These are phyloP conservation scores for Coniochaeta ligniaria DNA, from an alignment of 2,329 filamentous ascomycete species.

Conservation along the genomic window DNA sequence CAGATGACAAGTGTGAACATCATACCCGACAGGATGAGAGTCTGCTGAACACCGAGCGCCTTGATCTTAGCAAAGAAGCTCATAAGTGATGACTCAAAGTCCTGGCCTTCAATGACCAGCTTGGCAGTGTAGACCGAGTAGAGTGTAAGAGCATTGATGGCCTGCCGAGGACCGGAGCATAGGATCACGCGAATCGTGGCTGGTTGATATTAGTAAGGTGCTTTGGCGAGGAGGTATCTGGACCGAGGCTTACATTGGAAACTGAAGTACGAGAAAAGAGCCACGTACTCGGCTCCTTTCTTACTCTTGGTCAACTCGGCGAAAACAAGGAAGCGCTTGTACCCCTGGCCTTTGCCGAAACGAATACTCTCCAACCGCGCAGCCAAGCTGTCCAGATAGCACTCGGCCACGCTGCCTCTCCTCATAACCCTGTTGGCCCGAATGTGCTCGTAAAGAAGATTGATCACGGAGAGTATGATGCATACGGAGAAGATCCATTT, in stretches of 20 bases:
- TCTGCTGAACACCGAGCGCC: conserved; percentile 68
- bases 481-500: conserved; percentile 95
- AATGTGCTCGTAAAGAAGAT: conserved; percentile 73
- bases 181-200: conserved; percentile 84
- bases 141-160: conserved; percentile 82
- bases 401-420: conserved; percentile 80
- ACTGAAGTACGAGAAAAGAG: conserved; percentile 83
- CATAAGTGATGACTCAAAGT: conserved; percentile 55
- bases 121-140: conserved; percentile 75
- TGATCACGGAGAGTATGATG: conserved; percentile 83
- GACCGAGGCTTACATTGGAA: conserved; percentile 46
- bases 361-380: conserved; percentile 78
- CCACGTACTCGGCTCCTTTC: conserved; percentile 84
- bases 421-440: conserved; percentile 75
- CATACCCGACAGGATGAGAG: conserved; percentile 82
- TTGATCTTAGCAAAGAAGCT: conserved; percentile 82
- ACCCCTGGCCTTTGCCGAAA: conserved; percentile 68
- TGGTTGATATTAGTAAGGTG: conserved; percentile 23
- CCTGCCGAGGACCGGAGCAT: conserved; percentile 87
- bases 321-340: conserved; percentile 87
- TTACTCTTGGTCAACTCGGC: conserved; percentile 84
- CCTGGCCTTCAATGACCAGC: conserved; percentile 51
- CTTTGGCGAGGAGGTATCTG: not conserved
- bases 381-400: conserved; percentile 83
- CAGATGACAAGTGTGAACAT: conserved; percentile 85